A percentile compares a stretch with the other conserved stretches of the same genome.
Evolutionary conservation across 805 yeast genomes (phyloP).

Genomic region (Starmerella sp.): DNA sequence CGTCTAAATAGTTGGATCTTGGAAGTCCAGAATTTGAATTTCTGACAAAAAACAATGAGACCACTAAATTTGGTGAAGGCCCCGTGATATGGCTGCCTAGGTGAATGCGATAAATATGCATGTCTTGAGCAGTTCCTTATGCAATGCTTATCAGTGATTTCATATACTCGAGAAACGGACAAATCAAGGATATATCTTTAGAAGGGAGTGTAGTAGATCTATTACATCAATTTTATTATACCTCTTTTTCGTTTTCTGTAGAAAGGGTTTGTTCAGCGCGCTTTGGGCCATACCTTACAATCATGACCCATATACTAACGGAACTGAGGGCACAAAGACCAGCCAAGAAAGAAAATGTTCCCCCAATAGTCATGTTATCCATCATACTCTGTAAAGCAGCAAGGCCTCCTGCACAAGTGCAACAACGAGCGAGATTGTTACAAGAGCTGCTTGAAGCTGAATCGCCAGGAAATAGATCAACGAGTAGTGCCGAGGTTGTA

Average conservation of each 20-base stretch:
- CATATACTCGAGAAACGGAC: too few species aligned
- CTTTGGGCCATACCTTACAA: conserved; percentile 11
- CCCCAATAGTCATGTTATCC: conserved; percentile 50
- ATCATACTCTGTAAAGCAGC: conserved; percentile 59
- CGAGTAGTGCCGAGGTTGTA: conserved; percentile 51
- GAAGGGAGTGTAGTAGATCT: too few species aligned
- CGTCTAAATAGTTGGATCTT: not conserved
- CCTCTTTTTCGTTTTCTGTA: too few species aligned
- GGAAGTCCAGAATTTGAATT: not conserved
- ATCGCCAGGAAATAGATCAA: conserved; percentile 62
- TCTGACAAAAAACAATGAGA: not conserved
- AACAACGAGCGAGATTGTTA: conserved; percentile 61
- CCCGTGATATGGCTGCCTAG: not conserved
- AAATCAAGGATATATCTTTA: too few species aligned
- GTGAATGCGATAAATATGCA: too few species aligned
- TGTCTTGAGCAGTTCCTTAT: too few species aligned
- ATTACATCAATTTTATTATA: too few species aligned
- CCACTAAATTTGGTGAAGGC: too few species aligned
- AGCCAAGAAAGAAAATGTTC: conserved; percentile 64
- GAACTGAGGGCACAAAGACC: conserved; percentile 27
- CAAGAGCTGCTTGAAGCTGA: conserved; percentile 68
- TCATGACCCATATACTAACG: conserved; percentile 10
- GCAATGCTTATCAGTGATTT: too few species aligned
- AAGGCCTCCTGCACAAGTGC: conserved; percentile 56
- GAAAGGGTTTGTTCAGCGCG: not conserved